Evolutionary conservation across 2,329 filamentous ascomycete species (phyloP).

Genomic region (Diaporthe ampelina): DNA sequence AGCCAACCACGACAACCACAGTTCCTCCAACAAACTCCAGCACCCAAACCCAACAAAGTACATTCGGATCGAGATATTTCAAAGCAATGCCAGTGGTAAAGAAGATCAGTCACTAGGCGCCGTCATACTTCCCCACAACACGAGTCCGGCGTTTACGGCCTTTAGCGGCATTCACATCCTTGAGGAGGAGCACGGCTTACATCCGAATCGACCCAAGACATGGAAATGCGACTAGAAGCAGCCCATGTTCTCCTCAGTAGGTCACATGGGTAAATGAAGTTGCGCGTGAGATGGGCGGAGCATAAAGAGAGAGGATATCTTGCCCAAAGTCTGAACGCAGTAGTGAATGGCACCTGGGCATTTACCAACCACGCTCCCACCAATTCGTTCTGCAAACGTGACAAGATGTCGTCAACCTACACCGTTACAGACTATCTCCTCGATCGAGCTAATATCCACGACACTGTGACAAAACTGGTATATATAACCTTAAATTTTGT

Average conservation of each 20-base stretch:
- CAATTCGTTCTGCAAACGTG: neutral
- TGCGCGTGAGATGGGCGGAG: neutral
- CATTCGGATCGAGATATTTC: neutral
- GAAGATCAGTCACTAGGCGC: neutral
- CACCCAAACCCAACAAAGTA: neutral
- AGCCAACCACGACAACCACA: neutral
- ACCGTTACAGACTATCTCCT: slow-evolving; percentile 48
- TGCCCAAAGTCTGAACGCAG: neutral
- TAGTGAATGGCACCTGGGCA: no score
- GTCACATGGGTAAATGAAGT: neutral
- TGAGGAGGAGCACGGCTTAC: neutral
- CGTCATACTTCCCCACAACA: neutral
- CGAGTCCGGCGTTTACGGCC: slow-evolving; percentile 29
- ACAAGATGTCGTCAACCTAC: slow-evolving; percentile 32
- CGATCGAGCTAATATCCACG: slow-evolving; percentile 51
- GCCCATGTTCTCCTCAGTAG: neutral
- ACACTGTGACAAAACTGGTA: slow-evolving; percentile 48
- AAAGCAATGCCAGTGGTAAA: neutral
- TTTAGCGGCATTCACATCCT: slow-evolving; percentile 8
- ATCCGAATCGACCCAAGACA: slow-evolving; percentile 21
- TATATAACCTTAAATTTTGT: neutral
- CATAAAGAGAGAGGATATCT: neutral
- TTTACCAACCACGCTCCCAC: neutral
- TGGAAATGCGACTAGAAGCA: neutral
- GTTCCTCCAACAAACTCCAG: neutral